Percentiles rank a stretch among this genome's conserved stretches.
phyloP scores from a whole-genome alignment of 768 basidiomycete genomes.

The Lactifluus rugatus region DNA sequence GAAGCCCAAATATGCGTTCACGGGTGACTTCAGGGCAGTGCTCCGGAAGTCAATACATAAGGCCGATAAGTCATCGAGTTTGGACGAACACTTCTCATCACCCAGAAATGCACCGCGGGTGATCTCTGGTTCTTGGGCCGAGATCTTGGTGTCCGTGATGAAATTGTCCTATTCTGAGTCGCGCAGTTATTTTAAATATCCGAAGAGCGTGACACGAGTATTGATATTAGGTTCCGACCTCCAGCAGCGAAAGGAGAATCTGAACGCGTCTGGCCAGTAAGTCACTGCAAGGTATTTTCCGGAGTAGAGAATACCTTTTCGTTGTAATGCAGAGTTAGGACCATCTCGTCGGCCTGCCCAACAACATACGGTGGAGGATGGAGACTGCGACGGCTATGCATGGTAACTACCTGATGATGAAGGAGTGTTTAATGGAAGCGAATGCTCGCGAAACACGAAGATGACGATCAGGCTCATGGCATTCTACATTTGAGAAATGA shows the following conservation, averaged over 20 bases:
- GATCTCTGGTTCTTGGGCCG: constrained; percentile 81
- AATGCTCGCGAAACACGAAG: no score
- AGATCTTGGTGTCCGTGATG: constrained; percentile 98
- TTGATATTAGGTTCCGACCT: constrained; percentile 99
- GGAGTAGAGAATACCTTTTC: constrained; percentile 59
- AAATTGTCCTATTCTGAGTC: constrained; percentile 99
- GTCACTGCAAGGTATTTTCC: background rate
- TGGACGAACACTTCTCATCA: constrained; percentile 73
- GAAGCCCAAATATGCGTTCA: no score
- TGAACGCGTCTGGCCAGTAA: constrained; percentile 25
- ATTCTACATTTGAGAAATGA: no score
- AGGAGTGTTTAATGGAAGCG: no score
- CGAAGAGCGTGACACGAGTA: constrained; percentile 91
- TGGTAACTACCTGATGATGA: no score
- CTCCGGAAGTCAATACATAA: no score
- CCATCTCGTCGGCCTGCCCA: no score
- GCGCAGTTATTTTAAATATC: constrained; percentile 97
- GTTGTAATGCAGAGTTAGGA: constrained; percentile 82
- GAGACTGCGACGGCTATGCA: no score
- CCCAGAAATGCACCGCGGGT: constrained; percentile 66
- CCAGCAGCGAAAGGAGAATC: constrained; percentile 91
- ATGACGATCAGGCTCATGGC: no score
- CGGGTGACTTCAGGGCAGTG: no score
- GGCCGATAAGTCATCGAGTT: constrained; percentile 88
- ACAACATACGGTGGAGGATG: no score